phyloP scores from a whole-genome alignment of 2,329 filamentous ascomycete species.

The Hirsutella rhossiliensis region DNA sequence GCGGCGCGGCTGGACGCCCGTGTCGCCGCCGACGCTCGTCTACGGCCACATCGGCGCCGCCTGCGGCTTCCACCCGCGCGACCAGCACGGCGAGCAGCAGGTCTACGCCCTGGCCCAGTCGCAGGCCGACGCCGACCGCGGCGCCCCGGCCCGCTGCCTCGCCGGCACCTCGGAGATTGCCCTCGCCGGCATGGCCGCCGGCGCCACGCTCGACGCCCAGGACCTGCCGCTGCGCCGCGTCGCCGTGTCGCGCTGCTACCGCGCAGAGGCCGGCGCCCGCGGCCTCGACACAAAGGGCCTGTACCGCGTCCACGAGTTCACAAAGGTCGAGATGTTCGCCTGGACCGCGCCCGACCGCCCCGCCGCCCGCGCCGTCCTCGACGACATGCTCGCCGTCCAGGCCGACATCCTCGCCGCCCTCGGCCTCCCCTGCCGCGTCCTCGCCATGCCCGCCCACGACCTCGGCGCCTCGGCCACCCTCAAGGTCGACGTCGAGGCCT shows the following conservation, averaged over 20 bases:
- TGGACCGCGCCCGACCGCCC: slow-evolving; percentile 57
- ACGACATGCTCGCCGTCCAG: slow-evolving; percentile 81
- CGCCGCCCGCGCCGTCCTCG: slow-evolving; percentile 49
- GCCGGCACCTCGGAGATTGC: slow-evolving; percentile 92
- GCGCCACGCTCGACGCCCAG: slow-evolving; percentile 49
- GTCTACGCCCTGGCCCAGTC: slow-evolving; percentile 69
- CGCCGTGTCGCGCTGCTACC: slow-evolving; percentile 83
- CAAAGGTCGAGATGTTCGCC: slow-evolving; percentile 94
- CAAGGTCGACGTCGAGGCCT: slow-evolving; percentile 89
- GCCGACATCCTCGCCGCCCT: slow-evolving; percentile 68
- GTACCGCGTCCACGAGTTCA: slow-evolving; percentile 97
- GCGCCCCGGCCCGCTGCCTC: slow-evolving; percentile 60
- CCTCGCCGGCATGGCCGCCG: slow-evolving; percentile 80
- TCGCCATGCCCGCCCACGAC: slow-evolving; percentile 86
- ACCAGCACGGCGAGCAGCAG: slow-evolving; percentile 83
- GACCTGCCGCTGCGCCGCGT: slow-evolving; percentile 69
- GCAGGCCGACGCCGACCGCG: slow-evolving; percentile 45
- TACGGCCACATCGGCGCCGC: slow-evolving; percentile 84
- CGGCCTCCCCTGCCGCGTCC: slow-evolving; percentile 71
- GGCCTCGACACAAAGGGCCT: slow-evolving; percentile 87
- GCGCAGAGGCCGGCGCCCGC: slow-evolving; percentile 84
- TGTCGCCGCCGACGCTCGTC: slow-evolving; percentile 79
- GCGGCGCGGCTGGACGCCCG: slow-evolving; percentile 63
- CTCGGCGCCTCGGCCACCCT: slow-evolving; percentile 78
- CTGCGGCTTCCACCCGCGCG: slow-evolving; percentile 89